Conservation (phyloP, 2,329 filamentous ascomycete species). For the Neonectria hederae region DNA sequence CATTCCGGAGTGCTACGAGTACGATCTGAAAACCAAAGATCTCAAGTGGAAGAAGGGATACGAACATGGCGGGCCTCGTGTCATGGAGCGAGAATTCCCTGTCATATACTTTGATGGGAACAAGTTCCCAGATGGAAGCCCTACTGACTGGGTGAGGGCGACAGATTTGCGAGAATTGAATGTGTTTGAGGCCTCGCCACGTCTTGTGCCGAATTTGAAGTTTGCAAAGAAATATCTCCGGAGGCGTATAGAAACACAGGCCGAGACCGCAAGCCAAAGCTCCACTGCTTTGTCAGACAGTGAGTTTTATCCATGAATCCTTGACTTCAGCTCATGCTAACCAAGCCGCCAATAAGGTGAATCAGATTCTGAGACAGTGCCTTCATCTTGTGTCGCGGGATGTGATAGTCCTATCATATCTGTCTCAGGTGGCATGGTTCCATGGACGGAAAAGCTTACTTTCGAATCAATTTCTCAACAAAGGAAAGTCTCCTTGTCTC, state of each 20-base stretch:
- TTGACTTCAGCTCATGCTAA: constrained; percentile 1
- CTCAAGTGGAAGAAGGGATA: constrained; percentile 9
- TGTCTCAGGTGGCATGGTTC: background rate
- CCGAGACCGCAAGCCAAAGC: background rate
- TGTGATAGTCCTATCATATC: background rate
- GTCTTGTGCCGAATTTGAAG: constrained; percentile 3
- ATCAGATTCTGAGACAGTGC: background rate
- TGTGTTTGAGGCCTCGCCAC: background rate
- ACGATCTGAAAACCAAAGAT: background rate
- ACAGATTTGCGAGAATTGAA: constrained; percentile 3
- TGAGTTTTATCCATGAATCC: background rate
- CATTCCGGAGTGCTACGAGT: constrained; percentile 16
- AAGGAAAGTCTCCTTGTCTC: constrained; percentile 1
- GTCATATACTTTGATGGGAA: constrained; percentile 10
- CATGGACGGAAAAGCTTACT: background rate
- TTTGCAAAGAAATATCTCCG: background rate
- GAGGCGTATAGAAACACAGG: constrained; percentile 2
- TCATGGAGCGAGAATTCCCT: constrained; percentile 4
- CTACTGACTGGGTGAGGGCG: constrained; percentile 1
- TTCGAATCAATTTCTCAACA: background rate
- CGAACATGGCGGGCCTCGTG: background rate
- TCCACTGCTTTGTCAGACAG: constrained; percentile 2
- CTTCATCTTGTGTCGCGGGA: background rate
- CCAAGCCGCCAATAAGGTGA: background rate
- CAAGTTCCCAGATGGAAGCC: constrained; percentile 1